These are phyloP conservation scores for Rhynchospora pubera DNA, from an alignment of 176 grass and related monocot genomes.

Conservation along the genomic window DNA sequence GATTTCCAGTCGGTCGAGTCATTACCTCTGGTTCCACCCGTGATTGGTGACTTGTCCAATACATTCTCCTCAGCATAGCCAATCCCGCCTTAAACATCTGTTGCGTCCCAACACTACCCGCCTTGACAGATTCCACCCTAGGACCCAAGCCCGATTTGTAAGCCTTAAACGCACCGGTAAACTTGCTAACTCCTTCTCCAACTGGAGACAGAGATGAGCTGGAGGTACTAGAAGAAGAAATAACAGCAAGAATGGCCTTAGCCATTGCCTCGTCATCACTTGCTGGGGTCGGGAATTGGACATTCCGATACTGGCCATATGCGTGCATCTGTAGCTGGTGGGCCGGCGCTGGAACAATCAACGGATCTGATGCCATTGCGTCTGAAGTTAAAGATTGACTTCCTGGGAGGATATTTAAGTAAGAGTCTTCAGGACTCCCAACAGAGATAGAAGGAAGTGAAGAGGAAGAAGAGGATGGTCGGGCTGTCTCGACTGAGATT, in stretches of 20 bases:
- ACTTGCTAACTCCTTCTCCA: not conserved
- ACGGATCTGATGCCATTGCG: not conserved
- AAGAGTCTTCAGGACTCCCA: slow-evolving; percentile 23
- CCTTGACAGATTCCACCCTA: not conserved
- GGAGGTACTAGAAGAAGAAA: slow-evolving; percentile 27
- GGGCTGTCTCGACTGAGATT: not conserved
- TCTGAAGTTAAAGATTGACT: not conserved
- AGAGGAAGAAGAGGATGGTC: slow-evolving; percentile 22
- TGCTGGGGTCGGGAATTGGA: slow-evolving; percentile 3
- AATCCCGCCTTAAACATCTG: slow-evolving; percentile 62
- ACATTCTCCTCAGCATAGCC: slow-evolving; percentile 33
- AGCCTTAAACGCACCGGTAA: slow-evolving; percentile 35
- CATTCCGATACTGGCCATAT: not conserved
- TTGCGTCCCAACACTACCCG: slow-evolving; percentile 28
- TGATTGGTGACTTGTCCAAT: slow-evolving; percentile 18
- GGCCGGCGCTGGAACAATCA: not conserved
- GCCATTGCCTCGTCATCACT: slow-evolving; percentile 23
- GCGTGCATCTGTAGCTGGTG: not conserved
- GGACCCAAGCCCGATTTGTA: slow-evolving; percentile 40
- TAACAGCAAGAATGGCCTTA: slow-evolving; percentile 31
- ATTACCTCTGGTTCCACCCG: slow-evolving; percentile 17
- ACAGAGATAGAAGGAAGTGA: slow-evolving; percentile 25
- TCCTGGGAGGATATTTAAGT: not conserved
- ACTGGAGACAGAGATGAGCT: not conserved
- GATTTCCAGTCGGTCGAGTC: slow-evolving; percentile 31